Base-by-base conservation (phyloP, 768 basidiomycete genomes). In the Dioszegia crocea region DNA sequence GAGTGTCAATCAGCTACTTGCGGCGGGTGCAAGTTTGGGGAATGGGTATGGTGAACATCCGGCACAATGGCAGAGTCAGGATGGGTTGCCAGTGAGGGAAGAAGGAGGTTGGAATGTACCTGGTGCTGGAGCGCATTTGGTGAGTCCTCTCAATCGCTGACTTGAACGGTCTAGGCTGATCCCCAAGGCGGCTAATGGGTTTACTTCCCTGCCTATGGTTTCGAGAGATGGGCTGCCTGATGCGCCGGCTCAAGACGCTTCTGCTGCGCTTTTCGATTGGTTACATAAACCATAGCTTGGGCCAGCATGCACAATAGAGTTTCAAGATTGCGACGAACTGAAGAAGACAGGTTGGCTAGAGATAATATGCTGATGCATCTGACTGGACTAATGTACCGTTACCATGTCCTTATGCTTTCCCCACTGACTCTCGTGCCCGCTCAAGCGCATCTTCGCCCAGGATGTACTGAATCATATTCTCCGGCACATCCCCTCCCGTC, bases 221-320 rank as follows among this genome's bases (percentile, higher is more conserved):
- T 26, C 40, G 17, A 43, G 27, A 19, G 47, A 48, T 31, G 47
- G 47, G 16, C 19, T 31, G 30, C 29, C 47, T 11, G 16, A 48
- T 29, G 14, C 21, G 14, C 45, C 31, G 39, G 10, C 36, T 14
- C 9, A 17, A 21, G 46, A 58, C 21, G 56, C 45, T 19, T 38
- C 56, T 6, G 48, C 26, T 5, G 56, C 48, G 2, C 27, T 58
- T 4, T 58, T 49, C 24, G 47, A 49, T 19, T 58, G 56, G 56
- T 31, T 58, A 27, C 46, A 58, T 31, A 48, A 23, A 30, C 47
- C 47, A 26, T 27, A 29, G 16, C 4, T 21, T 5, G 29, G 10
- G 16, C 12, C 19, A 48, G 33, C 6, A 6, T 6, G n/a, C n/a
- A n/a, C n/a, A n/a, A n/a, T n/a, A n/a, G n/a, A n/a, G n/a, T n/a